Evolutionary conservation across 2,329 filamentous ascomycete genomes (phyloP).

Genomic region (Lachnellula hyalina): DNA sequence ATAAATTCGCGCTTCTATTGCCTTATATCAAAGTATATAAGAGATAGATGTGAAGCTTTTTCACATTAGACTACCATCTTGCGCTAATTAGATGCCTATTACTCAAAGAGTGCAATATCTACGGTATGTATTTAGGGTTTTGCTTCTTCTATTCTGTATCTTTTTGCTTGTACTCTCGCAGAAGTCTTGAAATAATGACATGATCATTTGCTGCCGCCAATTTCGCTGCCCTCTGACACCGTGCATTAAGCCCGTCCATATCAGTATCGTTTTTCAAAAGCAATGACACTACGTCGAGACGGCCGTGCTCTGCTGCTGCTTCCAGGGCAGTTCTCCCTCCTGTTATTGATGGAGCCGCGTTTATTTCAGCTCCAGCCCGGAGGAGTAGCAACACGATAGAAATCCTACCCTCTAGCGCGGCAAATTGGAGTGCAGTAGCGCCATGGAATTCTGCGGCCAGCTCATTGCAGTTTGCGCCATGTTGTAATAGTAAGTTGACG

Average conservation of each 20-base stretch:
- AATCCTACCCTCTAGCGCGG: constrained; percentile 1
- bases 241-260: constrained; percentile 1
- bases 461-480: constrained; percentile 12
- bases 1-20: no score
- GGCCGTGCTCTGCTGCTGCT: constrained; percentile 11
- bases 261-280: constrained; percentile 10
- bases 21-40: no score
- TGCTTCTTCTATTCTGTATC: neutral
- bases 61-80: no score
- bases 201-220: constrained; percentile 7
- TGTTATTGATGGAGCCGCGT: constrained; percentile 4
- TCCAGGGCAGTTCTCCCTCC: constrained; percentile 10
- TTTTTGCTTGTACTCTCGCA: constrained; percentile 9
- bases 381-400: neutral
- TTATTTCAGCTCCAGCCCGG: constrained; percentile 7
- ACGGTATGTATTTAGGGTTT: neutral
- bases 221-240: constrained; percentile 11
- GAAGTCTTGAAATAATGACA: constrained; percentile 5
- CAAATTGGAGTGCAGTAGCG: constrained; percentile 10
- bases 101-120: neutral
- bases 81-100: neutral
- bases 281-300: constrained; percentile 16
- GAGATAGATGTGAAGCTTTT: no score
- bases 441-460: constrained; percentile 6
- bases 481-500: constrained; percentile 11